Evolutionary conservation across 1,139 yeast genomes (phyloP).

Genomic region (Pneumocystis wakefieldiae): DNA sequence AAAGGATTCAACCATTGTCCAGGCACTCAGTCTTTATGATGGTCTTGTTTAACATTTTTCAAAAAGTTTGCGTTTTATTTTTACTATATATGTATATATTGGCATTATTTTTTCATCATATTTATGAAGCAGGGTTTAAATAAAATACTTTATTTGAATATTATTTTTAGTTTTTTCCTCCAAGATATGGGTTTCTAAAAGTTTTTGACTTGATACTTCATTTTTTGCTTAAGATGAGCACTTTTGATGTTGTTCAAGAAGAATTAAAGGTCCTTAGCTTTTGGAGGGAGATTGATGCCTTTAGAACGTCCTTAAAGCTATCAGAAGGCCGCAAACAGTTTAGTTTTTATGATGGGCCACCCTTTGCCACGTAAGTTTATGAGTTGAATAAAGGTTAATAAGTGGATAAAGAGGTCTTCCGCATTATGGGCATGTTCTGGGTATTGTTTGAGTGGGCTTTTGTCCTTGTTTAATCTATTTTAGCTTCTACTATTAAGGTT

Average conservation of each 20-base stretch:
- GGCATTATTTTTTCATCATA: background rate
- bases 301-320: constrained; percentile 68
- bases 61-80: background rate
- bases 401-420: constrained; percentile 39
- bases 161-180: too few species aligned
- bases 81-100: background rate
- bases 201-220: background rate
- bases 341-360: constrained; percentile 96
- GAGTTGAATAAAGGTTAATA: background rate
- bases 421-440: constrained; percentile 92
- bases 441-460: constrained; percentile 63
- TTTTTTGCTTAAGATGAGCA: background rate
- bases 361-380: constrained; percentile 80
- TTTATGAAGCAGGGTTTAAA: background rate
- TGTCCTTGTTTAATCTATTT: background rate
- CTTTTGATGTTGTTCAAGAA: constrained; percentile 27
- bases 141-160: too few species aligned
- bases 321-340: constrained; percentile 77
- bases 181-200: too few species aligned
- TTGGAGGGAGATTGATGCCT: constrained; percentile 89
- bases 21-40: constrained; percentile 42
- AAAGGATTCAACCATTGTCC: constrained; percentile 65
- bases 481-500: background rate
- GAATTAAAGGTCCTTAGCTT: constrained; percentile 64
- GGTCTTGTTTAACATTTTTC: constrained; percentile 22